Percentiles rank a stretch among this genome's conserved stretches.
phyloP scores from a whole-genome alignment of 2,329 filamentous ascomycete genomes.

The Karstenula rhodostoma region DNA sequence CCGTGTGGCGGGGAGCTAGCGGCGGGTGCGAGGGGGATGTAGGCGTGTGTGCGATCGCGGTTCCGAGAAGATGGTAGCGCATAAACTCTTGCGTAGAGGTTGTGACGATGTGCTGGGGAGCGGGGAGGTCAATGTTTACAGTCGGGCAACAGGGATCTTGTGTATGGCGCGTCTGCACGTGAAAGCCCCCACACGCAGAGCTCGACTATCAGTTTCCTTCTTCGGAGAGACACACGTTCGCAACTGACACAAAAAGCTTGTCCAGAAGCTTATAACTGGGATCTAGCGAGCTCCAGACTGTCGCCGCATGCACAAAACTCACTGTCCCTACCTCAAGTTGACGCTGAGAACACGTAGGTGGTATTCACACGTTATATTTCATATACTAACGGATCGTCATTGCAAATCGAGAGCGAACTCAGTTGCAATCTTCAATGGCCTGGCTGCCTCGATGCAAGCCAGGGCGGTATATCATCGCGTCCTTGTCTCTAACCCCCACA shows the following conservation, averaged over 20 bases:
- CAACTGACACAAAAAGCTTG: neutral
- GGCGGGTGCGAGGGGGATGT: neutral
- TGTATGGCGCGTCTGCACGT: constrained; percentile 6
- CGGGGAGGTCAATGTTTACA: constrained; percentile 3
- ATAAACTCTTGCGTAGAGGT: constrained; percentile 4
- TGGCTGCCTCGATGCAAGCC: neutral
- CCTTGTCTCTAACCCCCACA: neutral
- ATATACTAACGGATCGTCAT: neutral
- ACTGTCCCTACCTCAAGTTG: neutral
- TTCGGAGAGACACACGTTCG: neutral
- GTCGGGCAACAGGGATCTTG: constrained; percentile 6
- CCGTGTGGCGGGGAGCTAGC: constrained; percentile 20
- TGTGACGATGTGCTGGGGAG: neutral
- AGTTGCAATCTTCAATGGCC: neutral
- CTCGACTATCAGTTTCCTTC: neutral
- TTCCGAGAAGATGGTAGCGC: neutral
- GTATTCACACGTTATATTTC: neutral
- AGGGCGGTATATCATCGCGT: constrained; percentile 4
- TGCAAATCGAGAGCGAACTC: neutral
- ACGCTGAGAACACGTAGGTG: neutral
- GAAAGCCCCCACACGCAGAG: neutral
- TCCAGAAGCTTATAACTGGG: neutral
- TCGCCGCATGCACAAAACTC: neutral
- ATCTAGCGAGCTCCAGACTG: neutral
- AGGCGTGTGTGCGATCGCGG: neutral